Conservation (phyloP, 768 basidiomycete species). For the Aureoboletus auriporus region DNA sequence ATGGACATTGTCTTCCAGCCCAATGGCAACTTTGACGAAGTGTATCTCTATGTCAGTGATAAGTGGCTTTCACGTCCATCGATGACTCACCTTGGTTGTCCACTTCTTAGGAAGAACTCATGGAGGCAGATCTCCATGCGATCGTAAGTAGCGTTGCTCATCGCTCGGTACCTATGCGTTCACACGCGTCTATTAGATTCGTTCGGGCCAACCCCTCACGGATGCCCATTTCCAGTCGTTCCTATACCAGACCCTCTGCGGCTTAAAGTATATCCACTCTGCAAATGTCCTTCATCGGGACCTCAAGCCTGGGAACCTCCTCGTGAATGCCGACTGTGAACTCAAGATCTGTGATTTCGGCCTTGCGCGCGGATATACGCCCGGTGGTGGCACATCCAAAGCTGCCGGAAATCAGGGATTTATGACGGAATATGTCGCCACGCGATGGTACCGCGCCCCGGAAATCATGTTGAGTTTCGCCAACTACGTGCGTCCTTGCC, state of each 20-base stretch:
- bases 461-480: slow-evolving; percentile 99
- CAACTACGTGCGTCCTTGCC: slow-evolving; percentile 66
- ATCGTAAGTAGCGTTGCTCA: slow-evolving; percentile 55
- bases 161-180: neutral
- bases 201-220: slow-evolving; percentile 83
- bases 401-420: slow-evolving; percentile 85
- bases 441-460: slow-evolving; percentile 96
- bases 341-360: slow-evolving; percentile 99
- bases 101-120: slow-evolving; percentile 82
- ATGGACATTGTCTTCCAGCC: slow-evolving; percentile 97
- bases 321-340: slow-evolving; percentile 98
- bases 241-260: slow-evolving; percentile 97
- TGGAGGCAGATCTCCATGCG: slow-evolving; percentile 99
- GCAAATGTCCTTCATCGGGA: slow-evolving; percentile 97
- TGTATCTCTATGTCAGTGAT: slow-evolving; percentile 78
- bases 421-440: slow-evolving; percentile 99
- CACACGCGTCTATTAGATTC: slow-evolving; percentile 46
- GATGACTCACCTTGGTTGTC: neutral
- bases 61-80: neutral
- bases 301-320: slow-evolving; percentile 90
- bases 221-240: slow-evolving; percentile 95
- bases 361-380: slow-evolving; percentile 89
- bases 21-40: slow-evolving; percentile 91
- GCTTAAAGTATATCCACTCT: slow-evolving; percentile 96
- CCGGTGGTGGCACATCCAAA: slow-evolving; percentile 69